A percentile compares a stretch with the other conserved stretches of the same genome.
phyloP scores from a whole-genome alignment of 2,329 filamentous ascomycete genomes.

The Pseudogymnoascus sp. region DNA sequence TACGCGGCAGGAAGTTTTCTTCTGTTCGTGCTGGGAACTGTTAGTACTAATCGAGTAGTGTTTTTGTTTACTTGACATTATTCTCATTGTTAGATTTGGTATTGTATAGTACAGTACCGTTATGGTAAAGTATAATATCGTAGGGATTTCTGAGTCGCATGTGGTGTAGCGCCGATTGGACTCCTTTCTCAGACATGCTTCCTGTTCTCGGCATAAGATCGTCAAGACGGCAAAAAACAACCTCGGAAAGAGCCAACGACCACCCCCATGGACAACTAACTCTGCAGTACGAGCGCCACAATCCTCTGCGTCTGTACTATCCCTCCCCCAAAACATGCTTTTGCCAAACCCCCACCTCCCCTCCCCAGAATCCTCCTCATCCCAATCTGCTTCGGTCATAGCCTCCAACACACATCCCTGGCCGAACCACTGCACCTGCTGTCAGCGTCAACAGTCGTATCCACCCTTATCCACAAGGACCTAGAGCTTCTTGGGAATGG shows the following conservation, averaged over 20 bases:
- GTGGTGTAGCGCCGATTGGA: not conserved
- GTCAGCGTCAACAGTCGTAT: not conserved
- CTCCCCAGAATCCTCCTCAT: not conserved
- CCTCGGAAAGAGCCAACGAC: not conserved
- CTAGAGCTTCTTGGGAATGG: not conserved
- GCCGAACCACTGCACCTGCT: not conserved
- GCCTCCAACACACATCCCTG: not conserved
- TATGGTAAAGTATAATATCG: not conserved
- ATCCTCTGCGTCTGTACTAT: not conserved
- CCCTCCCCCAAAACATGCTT: not conserved
- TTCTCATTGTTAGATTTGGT: not conserved
- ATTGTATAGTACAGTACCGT: too few species aligned
- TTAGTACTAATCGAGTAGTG: not conserved
- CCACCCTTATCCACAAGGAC: not conserved
- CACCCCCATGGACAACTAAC: not conserved
- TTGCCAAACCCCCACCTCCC: not conserved
- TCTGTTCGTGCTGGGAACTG: too few species aligned
- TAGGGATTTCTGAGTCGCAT: not conserved
- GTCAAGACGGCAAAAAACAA: not conserved
- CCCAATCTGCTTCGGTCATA: not conserved
- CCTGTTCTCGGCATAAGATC: constrained; percentile 1
- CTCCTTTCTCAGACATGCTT: not conserved
- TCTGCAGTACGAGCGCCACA: too few species aligned
- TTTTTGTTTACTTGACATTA: not conserved
- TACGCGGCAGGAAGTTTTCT: too few species aligned